These are phyloP conservation scores for Ensete glaucum DNA, from an alignment of 176 grass and related monocot genomes.

Conservation along the genomic window DNA sequence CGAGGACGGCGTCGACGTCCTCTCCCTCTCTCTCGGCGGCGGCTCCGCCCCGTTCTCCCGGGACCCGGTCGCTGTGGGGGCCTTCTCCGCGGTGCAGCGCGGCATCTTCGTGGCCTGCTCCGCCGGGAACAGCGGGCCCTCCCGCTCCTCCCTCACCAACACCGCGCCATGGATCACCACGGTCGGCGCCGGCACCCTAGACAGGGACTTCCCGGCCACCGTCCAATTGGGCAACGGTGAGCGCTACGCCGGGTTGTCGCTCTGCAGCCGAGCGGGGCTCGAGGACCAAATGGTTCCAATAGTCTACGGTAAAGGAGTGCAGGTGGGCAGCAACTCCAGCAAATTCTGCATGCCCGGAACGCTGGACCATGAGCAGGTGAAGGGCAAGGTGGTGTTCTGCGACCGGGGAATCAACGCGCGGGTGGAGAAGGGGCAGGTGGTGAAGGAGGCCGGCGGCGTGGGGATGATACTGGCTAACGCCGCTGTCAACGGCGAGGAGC, in stretches of 20 bases:
- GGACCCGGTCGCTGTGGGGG: slow-evolving; percentile 63
- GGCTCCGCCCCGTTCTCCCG: slow-evolving; percentile 38
- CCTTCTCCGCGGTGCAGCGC: slow-evolving; percentile 46
- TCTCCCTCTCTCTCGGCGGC: slow-evolving; percentile 70
- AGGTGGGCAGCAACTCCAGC: slow-evolving; percentile 52
- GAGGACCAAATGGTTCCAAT: slow-evolving; percentile 29
- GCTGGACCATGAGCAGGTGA: slow-evolving; percentile 43
- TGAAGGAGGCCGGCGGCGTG: slow-evolving; percentile 62
- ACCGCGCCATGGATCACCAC: slow-evolving; percentile 75
- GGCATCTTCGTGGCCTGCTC: slow-evolving; percentile 81
- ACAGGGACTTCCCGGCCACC: slow-evolving; percentile 63
- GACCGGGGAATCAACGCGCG: slow-evolving; percentile 58
- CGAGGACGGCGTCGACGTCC: slow-evolving; percentile 69
- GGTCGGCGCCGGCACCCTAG: slow-evolving; percentile 60
- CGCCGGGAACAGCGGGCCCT: slow-evolving; percentile 73
- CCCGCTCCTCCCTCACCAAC: slow-evolving; percentile 46
- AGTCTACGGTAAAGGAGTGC: slow-evolving; percentile 60
- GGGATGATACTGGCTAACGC: slow-evolving; percentile 83
- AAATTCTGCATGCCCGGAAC: slow-evolving; percentile 67
- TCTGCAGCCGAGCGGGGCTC: slow-evolving; percentile 48
- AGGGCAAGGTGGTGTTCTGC: slow-evolving; percentile 76
- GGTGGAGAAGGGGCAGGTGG: slow-evolving; percentile 69
- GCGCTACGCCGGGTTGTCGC: slow-evolving; percentile 48
- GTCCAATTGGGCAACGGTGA: slow-evolving; percentile 42
- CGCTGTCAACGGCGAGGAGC: slow-evolving; percentile 56